Evolutionary conservation across 257 asterid genomes (phyloP), one percentile per base, ranked within the genome.

Genomic region (Nicotiana tabacum): DNA sequence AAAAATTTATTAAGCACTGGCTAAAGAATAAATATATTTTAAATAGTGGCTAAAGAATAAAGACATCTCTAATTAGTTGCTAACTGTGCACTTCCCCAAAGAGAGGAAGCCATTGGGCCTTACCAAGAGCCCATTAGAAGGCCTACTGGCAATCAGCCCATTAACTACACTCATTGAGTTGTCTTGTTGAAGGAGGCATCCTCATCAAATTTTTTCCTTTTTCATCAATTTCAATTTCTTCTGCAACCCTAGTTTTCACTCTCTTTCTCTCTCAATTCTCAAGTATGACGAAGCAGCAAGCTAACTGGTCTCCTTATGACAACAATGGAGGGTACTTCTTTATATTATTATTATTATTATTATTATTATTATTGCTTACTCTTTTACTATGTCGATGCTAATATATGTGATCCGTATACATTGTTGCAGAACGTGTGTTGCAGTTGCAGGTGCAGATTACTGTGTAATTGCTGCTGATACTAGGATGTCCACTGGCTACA

Each of bases 391-490:
- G 18, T 61, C 32, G 56, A 18, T 37, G 8, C 17, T 69, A 43
- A 69, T 37, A 3, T 39, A 21, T 82, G 61, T 4, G 43, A 27
- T 48, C 9, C 2, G 24, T 18, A 24, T 24, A 10, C 8, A 9
- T 4, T 82, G 7, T 66, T 85, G 90, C 90, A 93, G 98, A 87
- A 95, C 97, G 4, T 90, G 94, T 58, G 99, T 93, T 43, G 98
- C 99, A 62, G 80, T 95, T 76, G 99, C 99, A 17, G 99, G 98
- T 77, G 89, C 94, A 16, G 96, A 93, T 89, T 95, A 95, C 89
- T 95, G 98, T 60, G 99, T 95, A 83, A 87, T 95, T 86, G 98
- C 98, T 55, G 94, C 97, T 43, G 98, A 95, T 85, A 95, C 97
- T 86, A 91, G 98, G 58, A 89, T 93, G 97, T 92, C 98, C 82